phyloP scores from a whole-genome alignment of 2,329 filamentous ascomycete genomes.

The Zasmidium cellare region DNA sequence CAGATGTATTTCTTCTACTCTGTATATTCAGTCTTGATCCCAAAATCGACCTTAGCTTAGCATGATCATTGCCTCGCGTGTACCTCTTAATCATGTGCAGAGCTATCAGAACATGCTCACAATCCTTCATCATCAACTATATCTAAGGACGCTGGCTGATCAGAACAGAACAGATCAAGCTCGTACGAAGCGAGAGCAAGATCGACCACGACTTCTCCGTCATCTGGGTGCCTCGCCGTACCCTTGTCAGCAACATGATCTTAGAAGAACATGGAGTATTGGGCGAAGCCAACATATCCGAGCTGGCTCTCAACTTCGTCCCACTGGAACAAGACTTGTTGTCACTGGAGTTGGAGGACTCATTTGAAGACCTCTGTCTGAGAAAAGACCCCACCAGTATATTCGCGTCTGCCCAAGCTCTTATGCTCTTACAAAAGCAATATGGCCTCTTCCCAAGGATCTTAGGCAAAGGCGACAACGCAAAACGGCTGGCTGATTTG shows the following conservation, averaged over 20 bases:
- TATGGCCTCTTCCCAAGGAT: conserved; percentile 94
- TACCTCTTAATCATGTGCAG: conserved; percentile 21
- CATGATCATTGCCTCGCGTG: conserved; percentile 25
- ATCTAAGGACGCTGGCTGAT: conserved; percentile 6
- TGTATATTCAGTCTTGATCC: conserved; percentile 49
- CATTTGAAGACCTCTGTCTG: conserved; percentile 84
- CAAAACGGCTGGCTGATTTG: conserved; percentile 82
- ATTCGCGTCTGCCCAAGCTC: conserved; percentile 81
- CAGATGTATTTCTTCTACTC: conserved; percentile 52
- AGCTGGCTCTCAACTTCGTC: conserved; percentile 86
- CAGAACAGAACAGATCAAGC: conserved; percentile 78
- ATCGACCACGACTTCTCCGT: conserved; percentile 95
- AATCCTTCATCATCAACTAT: conserved; percentile 43
- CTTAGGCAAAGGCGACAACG: conserved; percentile 93
- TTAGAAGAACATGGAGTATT: conserved; percentile 91
- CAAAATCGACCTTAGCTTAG: conserved; percentile 30
- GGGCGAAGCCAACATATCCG: conserved; percentile 85
- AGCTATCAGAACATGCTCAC: conserved; percentile 48
- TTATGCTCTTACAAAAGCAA: conserved; percentile 91
- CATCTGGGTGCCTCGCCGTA: conserved; percentile 92
- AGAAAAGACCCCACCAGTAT: conserved; percentile 89
- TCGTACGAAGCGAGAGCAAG: conserved; percentile 81
- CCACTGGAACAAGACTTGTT: conserved; percentile 88
- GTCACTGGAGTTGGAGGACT: conserved; percentile 84
- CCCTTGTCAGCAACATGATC: conserved; percentile 84